Percentiles rank a stretch among this genome's conserved stretches.
Conservation (phyloP, 352 stramenopile genomes). For the Salisapilia sapeloensis region DNA sequence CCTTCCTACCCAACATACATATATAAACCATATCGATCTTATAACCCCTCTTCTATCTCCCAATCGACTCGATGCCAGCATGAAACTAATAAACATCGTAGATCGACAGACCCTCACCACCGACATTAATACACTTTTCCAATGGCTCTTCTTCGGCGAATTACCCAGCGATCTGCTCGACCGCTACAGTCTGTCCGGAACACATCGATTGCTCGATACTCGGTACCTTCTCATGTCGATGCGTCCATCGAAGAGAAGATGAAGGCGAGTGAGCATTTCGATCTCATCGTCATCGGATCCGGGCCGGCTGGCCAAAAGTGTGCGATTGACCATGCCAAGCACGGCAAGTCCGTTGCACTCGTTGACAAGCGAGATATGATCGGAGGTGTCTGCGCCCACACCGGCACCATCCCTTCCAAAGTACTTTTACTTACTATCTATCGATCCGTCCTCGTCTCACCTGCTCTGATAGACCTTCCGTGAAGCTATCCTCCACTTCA, state of each 20-base stretch:
- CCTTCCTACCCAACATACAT: too few species aligned
- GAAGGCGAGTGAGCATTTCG: constrained; percentile 24
- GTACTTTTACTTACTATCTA: too few species aligned
- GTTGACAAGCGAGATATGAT: constrained; percentile 48
- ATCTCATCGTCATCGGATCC: constrained; percentile 79
- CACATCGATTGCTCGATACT: neutral
- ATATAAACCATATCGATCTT: too few species aligned
- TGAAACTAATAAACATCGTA: too few species aligned
- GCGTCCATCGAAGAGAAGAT: neutral
- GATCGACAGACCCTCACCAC: too few species aligned
- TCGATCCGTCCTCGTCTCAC: too few species aligned
- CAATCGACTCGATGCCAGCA: too few species aligned
- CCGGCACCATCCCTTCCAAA: constrained; percentile 77
- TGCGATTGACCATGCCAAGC: constrained; percentile 72
- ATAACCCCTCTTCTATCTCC: too few species aligned
- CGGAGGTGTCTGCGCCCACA: constrained; percentile 73
- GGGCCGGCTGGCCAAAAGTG: constrained; percentile 76
- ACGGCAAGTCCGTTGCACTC: constrained; percentile 57
- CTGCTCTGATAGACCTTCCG: too few species aligned
- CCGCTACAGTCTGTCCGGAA: neutral
- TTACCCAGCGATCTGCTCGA: neutral
- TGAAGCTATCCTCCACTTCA: constrained; percentile 80
- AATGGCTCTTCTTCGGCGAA: too few species aligned
- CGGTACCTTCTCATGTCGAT: neutral
- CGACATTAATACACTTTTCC: too few species aligned